Conservation (phyloP, 2,329 filamentous ascomycete species). For the Aspergillus neotritici region DNA sequence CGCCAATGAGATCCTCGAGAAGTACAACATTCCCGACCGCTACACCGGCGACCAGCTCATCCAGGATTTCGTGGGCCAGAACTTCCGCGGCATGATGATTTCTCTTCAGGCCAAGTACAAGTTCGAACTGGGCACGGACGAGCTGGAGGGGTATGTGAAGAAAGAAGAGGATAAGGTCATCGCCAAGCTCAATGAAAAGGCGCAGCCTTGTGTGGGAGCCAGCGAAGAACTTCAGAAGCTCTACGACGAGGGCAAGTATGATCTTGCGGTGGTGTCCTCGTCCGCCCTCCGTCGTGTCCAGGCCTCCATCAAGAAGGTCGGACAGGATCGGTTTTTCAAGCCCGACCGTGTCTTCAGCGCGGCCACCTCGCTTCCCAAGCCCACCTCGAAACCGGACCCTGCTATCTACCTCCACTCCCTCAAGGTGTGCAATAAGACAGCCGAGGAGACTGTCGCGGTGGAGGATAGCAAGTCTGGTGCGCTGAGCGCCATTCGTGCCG, state of each 20-base stretch:
- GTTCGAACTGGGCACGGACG: constrained; percentile 62
- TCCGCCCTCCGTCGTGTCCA: constrained; percentile 72
- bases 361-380: constrained; percentile 67
- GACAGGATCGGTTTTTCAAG: constrained; percentile 74
- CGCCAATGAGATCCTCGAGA: constrained; percentile 75
- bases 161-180: constrained; percentile 80
- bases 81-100: constrained; percentile 87
- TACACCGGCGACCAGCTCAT: constrained; percentile 78
- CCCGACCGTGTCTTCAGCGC: constrained; percentile 72
- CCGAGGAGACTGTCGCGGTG: constrained; percentile 69
- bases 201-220: constrained; percentile 63
- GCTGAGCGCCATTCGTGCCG: constrained; percentile 67
- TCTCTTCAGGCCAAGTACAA: constrained; percentile 69
- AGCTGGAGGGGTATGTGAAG: constrained; percentile 68
- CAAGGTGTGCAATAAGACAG: constrained; percentile 63
- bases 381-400: constrained; percentile 87
- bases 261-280: constrained; percentile 73
- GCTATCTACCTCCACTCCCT: constrained; percentile 79
- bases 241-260: constrained; percentile 57
- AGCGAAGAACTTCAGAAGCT: constrained; percentile 63
- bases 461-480: constrained; percentile 87
- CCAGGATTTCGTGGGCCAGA: constrained; percentile 83
- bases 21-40: constrained; percentile 57
- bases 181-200: constrained; percentile 64
- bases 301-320: constrained; percentile 72